Conservation (phyloP, 768 basidiomycete genomes). For the Astraeus odoratus region DNA sequence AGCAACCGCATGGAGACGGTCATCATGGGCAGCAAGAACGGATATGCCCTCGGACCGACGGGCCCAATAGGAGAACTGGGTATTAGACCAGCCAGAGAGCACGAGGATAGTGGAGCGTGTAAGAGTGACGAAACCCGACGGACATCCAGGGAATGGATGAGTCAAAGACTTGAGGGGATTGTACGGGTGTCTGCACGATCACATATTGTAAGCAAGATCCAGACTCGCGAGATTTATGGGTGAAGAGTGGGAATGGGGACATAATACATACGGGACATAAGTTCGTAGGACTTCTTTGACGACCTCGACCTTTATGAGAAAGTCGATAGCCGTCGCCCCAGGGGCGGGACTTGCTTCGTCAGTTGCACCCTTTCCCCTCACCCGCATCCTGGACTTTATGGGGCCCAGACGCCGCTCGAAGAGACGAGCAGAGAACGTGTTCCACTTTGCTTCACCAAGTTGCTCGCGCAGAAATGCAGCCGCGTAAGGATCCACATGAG, state of each 20-base stretch:
- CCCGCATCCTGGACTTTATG: constrained; percentile 31
- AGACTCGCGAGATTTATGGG: constrained; percentile 4
- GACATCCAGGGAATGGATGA: constrained; percentile 33
- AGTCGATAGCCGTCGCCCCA: constrained; percentile 42
- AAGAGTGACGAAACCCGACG: constrained; percentile 37
- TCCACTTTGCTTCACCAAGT: constrained; percentile 38
- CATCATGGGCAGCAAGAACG: constrained; percentile 36
- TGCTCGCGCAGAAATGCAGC: constrained; percentile 39
- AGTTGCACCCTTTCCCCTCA: constrained; percentile 22
- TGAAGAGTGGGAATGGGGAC: constrained; percentile 1
- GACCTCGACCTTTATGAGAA: constrained; percentile 46
- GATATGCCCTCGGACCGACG: constrained; percentile 44
- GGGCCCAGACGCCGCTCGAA: constrained; percentile 39
- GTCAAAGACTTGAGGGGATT: constrained; percentile 43
- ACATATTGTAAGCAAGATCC: constrained; percentile 19
- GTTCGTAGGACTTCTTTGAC: constrained; percentile 43
- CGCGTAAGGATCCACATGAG: constrained; percentile 36
- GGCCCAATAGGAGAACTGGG: constrained; percentile 50
- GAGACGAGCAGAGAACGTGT: constrained; percentile 39
- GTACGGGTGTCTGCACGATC: constrained; percentile 40
- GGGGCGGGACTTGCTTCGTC: constrained; percentile 22
- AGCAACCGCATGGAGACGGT: constrained; percentile 34
- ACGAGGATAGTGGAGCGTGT: constrained; percentile 42
- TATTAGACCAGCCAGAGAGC: constrained; percentile 48
- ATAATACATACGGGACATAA: constrained; percentile 40